Conservation (phyloP, 1,284 basidiomycete genomes). For the Pseudozyma sp. region DNA sequence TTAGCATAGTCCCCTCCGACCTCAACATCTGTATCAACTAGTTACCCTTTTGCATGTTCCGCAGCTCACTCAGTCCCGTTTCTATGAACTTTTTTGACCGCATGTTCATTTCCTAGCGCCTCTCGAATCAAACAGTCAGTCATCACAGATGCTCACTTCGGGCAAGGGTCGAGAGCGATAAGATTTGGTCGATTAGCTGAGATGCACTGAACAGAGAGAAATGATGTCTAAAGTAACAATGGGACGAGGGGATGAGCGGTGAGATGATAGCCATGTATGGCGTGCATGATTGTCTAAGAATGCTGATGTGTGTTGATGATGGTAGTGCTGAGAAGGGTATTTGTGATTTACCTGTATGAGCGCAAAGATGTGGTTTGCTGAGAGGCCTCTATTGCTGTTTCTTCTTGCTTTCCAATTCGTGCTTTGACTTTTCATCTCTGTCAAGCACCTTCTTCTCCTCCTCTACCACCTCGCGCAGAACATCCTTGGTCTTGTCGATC, state of each 20-base stretch:
- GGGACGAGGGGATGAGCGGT: conserved; percentile 4
- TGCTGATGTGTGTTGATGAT: not conserved
- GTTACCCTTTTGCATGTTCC: conserved; percentile 17
- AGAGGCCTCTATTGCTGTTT: conserved; percentile 21
- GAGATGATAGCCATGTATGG: not conserved
- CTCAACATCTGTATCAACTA: conserved; percentile 23
- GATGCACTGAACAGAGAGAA: conserved; percentile 2
- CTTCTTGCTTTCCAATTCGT: conserved; percentile 19
- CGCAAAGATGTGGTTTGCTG: not conserved
- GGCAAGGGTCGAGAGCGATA: not conserved
- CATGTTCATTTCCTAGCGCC: not conserved
- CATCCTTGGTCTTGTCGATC: conserved; percentile 55
- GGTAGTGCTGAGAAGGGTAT: not conserved
- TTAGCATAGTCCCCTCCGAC: conserved; percentile 9
- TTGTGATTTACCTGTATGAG: not conserved
- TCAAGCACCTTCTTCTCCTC: conserved; percentile 51
- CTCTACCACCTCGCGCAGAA: conserved; percentile 56
- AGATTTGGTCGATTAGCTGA: not conserved
- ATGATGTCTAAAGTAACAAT: conserved; percentile 3
- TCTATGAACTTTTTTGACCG: not conserved
- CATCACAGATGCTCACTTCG: not conserved
- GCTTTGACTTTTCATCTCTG: conserved; percentile 20
- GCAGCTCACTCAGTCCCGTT: not conserved
- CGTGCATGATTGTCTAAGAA: not conserved
- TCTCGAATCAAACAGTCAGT: not conserved